These are phyloP conservation scores for Aspergillus phoenicis DNA, from an alignment of 2,329 filamentous ascomycete genomes.

Conservation along the genomic window DNA sequence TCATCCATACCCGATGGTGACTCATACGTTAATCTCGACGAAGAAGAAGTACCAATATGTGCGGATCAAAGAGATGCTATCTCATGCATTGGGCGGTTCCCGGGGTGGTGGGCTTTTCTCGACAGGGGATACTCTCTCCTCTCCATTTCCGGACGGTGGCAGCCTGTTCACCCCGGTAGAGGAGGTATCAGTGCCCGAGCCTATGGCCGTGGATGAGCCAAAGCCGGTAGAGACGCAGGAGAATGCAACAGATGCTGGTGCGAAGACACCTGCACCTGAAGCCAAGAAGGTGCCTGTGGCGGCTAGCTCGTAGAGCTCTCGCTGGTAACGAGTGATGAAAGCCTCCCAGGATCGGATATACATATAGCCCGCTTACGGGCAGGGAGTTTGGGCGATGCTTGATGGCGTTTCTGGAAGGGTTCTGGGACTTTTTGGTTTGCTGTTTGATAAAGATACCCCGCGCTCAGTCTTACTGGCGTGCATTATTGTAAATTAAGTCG, in stretches of 20 bases:
- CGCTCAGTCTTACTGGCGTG: slow-evolving; percentile 2
- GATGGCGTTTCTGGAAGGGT: slow-evolving; percentile 9
- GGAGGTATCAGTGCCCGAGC: slow-evolving; percentile 22
- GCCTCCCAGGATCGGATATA: not conserved
- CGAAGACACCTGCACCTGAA: slow-evolving; percentile 25
- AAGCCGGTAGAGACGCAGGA: slow-evolving; percentile 24
- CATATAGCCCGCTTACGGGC: not conserved
- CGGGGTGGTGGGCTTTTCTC: slow-evolving; percentile 51
- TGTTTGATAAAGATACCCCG: slow-evolving; percentile 38
- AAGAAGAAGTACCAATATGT: slow-evolving; percentile 62
- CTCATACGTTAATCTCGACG: slow-evolving; percentile 57
- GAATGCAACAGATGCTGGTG: slow-evolving; percentile 24
- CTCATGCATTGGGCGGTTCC: slow-evolving; percentile 58
- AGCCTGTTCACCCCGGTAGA: slow-evolving; percentile 39
- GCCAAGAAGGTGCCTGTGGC: slow-evolving; percentile 28
- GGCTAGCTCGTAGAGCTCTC: slow-evolving; percentile 11
- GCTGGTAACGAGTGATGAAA: not conserved
- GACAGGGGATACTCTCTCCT: slow-evolving; percentile 32
- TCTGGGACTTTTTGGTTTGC: slow-evolving; percentile 18
- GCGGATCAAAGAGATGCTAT: slow-evolving; percentile 65
- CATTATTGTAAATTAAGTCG: not conserved
- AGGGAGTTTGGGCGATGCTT: slow-evolving; percentile 3
- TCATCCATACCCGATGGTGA: slow-evolving; percentile 75
- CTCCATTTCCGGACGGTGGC: slow-evolving; percentile 32
- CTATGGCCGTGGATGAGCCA: slow-evolving; percentile 18